Base-by-base conservation (phyloP, 495 filamentous ascomycete species). In the Neurospora intermedia region DNA sequence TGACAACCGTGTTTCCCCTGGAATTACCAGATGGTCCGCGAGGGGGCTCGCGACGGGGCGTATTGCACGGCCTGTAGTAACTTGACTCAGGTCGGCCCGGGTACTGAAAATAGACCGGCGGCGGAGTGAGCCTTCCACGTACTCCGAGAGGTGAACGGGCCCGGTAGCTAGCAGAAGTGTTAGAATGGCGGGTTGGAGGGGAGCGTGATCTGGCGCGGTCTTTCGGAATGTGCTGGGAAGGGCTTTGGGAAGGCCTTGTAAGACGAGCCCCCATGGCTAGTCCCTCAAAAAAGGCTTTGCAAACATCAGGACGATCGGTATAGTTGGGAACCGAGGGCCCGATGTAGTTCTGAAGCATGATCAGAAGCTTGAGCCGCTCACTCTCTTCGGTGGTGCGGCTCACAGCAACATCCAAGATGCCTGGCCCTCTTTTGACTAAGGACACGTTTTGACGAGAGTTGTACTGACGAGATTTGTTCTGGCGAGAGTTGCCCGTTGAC, bases 241-340 rank as follows among this genome's bases (percentile, higher is more conserved):
- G 31, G 15, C 54, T 66, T 38, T 66, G 27, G 15, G 54, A 66
- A 43, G 35, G 48, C 43, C n/a, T 20, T n/a, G n/a, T 39, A 13
- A 80, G 72, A 40, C 73, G 72, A 11, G 69, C 42, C 7, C 81
- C 81, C 15, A 77, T 40, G 10, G 76, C 77, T 7, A 83, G 69
- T 54, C 81, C 80, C 35, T 81, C 75, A 8, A 82, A 70, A 35
- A 81, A 82, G 31, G 78, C 80, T 9, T 73, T 77, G 16, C 75
- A 66, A 1, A 76, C 75, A 43, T 76, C 73, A 9, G 71, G 43
- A 10, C 72, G 75, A 48, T 45, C 48, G 16, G 69, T 9, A 10
- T 48, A 31, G 13, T 43, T 70, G 42, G 74, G 74, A 31, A 77
- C 13, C 20, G 59, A 16, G 20, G 62, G 54, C n/a, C 73, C 74